Percentiles rank a stretch among this genome's conserved stretches.
These are phyloP conservation scores for Brasilioporus rufonigricans DNA, from an alignment of 768 basidiomycete species.

Conservation along the genomic window DNA sequence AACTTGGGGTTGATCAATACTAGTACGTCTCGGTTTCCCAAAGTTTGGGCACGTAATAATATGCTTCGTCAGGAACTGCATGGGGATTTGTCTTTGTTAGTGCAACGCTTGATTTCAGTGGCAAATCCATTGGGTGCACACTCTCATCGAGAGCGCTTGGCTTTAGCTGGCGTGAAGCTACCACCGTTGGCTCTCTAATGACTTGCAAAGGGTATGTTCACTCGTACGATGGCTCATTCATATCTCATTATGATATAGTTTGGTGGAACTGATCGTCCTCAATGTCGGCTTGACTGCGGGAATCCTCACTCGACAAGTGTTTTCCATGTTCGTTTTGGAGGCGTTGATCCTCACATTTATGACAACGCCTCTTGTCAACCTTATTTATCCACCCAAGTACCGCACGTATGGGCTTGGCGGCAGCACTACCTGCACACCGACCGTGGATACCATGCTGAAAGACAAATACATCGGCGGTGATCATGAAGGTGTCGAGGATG, in stretches of 20 bases:
- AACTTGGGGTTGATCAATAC: slow-evolving; percentile 81
- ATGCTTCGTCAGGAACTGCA: slow-evolving; percentile 49
- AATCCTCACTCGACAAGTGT: slow-evolving; percentile 75
- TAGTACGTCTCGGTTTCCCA: slow-evolving; percentile 38
- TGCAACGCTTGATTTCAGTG: slow-evolving; percentile 71
- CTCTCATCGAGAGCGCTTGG: slow-evolving; percentile 64
- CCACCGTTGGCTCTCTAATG: slow-evolving; percentile 91
- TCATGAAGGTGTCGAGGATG: slow-evolving; percentile 3
- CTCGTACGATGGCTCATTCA: not conserved
- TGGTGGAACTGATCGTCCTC: slow-evolving; percentile 93
- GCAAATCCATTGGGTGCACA: slow-evolving; percentile 86
- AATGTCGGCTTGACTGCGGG: slow-evolving; percentile 85
- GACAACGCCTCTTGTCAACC: slow-evolving; percentile 75
- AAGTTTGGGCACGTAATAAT: not conserved
- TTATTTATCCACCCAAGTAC: slow-evolving; percentile 62
- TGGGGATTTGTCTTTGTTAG: slow-evolving; percentile 90
- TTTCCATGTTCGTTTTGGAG: slow-evolving; percentile 95
- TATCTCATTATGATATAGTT: slow-evolving; percentile 37
- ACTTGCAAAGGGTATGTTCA: slow-evolving; percentile 84
- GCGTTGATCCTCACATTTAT: slow-evolving; percentile 82
- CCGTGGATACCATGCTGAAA: not conserved
- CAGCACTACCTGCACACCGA: not conserved
- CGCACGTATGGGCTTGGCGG: slow-evolving; percentile 46
- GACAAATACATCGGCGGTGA: not conserved
- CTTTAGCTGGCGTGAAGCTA: slow-evolving; percentile 79